phyloP scores from a whole-genome alignment of 2,329 filamentous ascomycete species.

The Fonsecaea pedrosoi region DNA sequence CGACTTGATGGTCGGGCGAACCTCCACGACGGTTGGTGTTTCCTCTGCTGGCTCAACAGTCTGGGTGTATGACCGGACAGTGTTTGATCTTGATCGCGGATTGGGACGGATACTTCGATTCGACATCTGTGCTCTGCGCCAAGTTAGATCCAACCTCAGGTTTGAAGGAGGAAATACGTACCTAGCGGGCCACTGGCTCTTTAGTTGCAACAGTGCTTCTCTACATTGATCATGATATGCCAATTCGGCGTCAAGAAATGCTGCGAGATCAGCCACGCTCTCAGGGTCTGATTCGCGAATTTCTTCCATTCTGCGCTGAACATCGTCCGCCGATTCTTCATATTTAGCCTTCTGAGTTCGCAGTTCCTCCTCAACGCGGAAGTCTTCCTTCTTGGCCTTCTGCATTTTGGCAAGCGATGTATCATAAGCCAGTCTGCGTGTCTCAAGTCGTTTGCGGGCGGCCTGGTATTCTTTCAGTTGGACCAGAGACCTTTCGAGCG shows the following conservation, averaged over 20 bases:
- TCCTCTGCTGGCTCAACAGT: constrained; percentile 65
- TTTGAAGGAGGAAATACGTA: constrained; percentile 48
- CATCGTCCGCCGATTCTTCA: constrained; percentile 92
- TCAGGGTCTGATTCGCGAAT: constrained; percentile 92
- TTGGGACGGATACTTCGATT: constrained; percentile 49
- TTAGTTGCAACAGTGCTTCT: constrained; percentile 76
- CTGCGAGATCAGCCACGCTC: constrained; percentile 76
- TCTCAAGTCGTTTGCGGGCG: constrained; percentile 93
- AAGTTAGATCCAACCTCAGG: constrained; percentile 17
- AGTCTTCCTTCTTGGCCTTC: constrained; percentile 92
- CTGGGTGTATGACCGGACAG: constrained; percentile 68
- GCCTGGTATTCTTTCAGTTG: constrained; percentile 98
- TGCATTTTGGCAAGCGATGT: constrained; percentile 88
- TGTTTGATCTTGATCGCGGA: constrained; percentile 66
- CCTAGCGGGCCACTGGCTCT: constrained; percentile 72
- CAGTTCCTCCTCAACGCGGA: constrained; percentile 89
- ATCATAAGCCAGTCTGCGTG: constrained; percentile 85
- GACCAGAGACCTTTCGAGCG: constrained; percentile 83
- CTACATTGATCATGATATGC: constrained; percentile 89
- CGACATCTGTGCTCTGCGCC: constrained; percentile 24
- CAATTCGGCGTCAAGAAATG: constrained; percentile 86
- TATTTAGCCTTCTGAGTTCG: constrained; percentile 93
- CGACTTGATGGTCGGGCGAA: constrained; percentile 61
- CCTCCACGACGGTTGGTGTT: constrained; percentile 58
- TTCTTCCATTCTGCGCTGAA: constrained; percentile 90